Conservation (phyloP, 2,329 filamentous ascomycete genomes). For the Parasarocladium wereldwijsianum region DNA sequence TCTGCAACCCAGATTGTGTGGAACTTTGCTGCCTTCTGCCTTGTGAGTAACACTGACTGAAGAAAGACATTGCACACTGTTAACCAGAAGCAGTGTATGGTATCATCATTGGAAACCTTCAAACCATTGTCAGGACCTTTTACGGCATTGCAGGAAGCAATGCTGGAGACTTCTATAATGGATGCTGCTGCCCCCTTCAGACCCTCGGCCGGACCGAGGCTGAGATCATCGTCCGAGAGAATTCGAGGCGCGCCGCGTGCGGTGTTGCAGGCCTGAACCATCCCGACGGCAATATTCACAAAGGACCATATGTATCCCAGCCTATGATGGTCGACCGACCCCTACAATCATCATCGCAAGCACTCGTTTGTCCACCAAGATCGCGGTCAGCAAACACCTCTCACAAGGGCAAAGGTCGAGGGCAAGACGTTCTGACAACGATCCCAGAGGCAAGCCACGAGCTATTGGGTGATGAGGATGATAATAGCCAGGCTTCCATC, state of each 20-base stretch:
- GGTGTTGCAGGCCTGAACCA: too few species aligned
- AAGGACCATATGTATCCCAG: neutral
- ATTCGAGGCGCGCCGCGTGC: too few species aligned
- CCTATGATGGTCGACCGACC: neutral
- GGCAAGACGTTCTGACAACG: constrained; percentile 2
- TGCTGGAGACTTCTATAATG: constrained; percentile 10
- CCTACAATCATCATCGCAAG: too few species aligned
- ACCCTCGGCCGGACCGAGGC: constrained; percentile 16
- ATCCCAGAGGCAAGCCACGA: constrained; percentile 2
- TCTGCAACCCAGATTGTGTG: constrained; percentile 11
- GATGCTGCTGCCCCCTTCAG: constrained; percentile 14
- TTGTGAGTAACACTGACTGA: constrained; percentile 9
- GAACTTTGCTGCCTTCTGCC: constrained; percentile 13
- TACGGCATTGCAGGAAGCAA: constrained; percentile 17
- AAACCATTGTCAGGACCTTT: constrained; percentile 15
- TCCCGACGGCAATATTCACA: too few species aligned
- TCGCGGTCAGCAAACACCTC: too few species aligned
- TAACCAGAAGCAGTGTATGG: constrained; percentile 15
- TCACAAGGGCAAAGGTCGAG: too few species aligned
- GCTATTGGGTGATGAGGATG: neutral
- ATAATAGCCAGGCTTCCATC: neutral
- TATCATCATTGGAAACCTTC: constrained; percentile 13
- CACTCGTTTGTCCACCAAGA: too few species aligned
- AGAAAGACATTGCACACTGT: neutral
- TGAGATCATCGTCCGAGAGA: constrained; percentile 18